These are phyloP conservation scores for Fusarium sp. DNA, from an alignment of 2,329 filamentous ascomycete genomes.

Conservation along the genomic window DNA sequence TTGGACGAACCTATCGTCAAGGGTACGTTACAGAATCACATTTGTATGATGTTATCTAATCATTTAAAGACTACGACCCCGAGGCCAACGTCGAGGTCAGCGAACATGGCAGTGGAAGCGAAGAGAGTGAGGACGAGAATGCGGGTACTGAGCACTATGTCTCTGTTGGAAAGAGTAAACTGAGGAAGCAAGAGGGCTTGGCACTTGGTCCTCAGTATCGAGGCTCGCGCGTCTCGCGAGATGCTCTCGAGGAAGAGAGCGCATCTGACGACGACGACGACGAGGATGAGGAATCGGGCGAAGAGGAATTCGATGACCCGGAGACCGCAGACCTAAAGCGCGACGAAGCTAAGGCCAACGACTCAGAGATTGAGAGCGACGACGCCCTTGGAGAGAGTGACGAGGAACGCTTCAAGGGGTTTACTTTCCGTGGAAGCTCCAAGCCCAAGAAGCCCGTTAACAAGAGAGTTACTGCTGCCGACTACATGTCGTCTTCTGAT, in stretches of 20 bases:
- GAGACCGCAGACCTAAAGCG: slow-evolving; percentile 65
- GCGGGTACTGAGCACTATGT: slow-evolving; percentile 89
- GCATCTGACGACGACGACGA: slow-evolving; percentile 62
- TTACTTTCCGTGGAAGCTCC: slow-evolving; percentile 70
- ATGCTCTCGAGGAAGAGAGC: slow-evolving; percentile 69
- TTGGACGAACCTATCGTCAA: slow-evolving; percentile 70
- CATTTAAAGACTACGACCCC: slow-evolving; percentile 75
- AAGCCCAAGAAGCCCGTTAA: slow-evolving; percentile 56
- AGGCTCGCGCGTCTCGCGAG: slow-evolving; percentile 79
- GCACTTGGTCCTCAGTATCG: slow-evolving; percentile 83
- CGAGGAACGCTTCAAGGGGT: slow-evolving; percentile 82
- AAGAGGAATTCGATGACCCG: slow-evolving; percentile 67
- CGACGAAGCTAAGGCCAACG: slow-evolving; percentile 61
- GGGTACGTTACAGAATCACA: slow-evolving; percentile 58
- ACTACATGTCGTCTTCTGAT: slow-evolving; percentile 65
- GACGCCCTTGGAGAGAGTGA: slow-evolving; percentile 85
- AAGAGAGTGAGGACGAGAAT: slow-evolving; percentile 61
- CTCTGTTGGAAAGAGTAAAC: slow-evolving; percentile 83
- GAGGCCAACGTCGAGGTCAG: slow-evolving; percentile 73
- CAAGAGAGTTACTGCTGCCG: slow-evolving; percentile 63
- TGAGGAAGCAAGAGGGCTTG: slow-evolving; percentile 77
- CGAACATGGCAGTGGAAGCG: slow-evolving; percentile 63
- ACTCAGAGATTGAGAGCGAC: slow-evolving; percentile 73
- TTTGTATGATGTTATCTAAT: slow-evolving; percentile 12
- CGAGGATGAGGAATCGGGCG: slow-evolving; percentile 57